These are phyloP conservation scores for Ramalina peruviana DNA, from an alignment of 495 filamentous ascomycete species.

Conservation along the genomic window DNA sequence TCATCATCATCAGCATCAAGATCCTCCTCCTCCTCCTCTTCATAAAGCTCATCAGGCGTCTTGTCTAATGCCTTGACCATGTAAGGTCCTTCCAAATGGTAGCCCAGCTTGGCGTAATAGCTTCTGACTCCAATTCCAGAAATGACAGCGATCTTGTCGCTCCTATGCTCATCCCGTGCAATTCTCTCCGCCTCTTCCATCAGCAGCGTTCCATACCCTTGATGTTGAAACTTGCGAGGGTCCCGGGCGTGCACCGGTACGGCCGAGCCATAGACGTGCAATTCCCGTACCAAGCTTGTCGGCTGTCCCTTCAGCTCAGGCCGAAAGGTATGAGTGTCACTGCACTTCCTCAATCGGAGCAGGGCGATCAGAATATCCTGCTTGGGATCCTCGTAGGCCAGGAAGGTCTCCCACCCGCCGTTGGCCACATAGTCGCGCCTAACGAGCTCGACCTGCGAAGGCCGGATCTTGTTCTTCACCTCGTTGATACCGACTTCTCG, in stretches of 20 bases:
- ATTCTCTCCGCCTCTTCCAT: slow-evolving; percentile 98
- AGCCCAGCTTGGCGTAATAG: slow-evolving; percentile 87
- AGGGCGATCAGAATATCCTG: slow-evolving; percentile 94
- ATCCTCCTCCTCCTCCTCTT: slow-evolving; percentile 22
- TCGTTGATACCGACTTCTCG: slow-evolving; percentile 97
- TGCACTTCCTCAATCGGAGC: slow-evolving; percentile 82
- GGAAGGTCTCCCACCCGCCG: slow-evolving; percentile 94
- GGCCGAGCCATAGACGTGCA: slow-evolving; percentile 93
- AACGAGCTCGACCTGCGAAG: slow-evolving; percentile 92
- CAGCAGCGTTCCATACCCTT: slow-evolving; percentile 85
- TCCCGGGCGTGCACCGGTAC: slow-evolving; percentile 91
- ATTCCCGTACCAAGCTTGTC: slow-evolving; percentile 82
- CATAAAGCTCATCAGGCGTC: too few relatives aligned
- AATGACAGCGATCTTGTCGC: slow-evolving; percentile 87
- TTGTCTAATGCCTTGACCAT: slow-evolving; percentile 56
- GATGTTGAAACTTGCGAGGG: slow-evolving; percentile 93
- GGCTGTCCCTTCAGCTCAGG: slow-evolving; percentile 72
- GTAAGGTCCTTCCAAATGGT: slow-evolving; percentile 80
- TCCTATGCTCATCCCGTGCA: slow-evolving; percentile 83
- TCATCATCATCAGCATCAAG: slow-evolving; percentile 30
- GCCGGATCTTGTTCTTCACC: slow-evolving; percentile 94
- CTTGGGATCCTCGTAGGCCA: slow-evolving; percentile 96
- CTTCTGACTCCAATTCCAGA: slow-evolving; percentile 87
- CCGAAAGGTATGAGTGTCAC: slow-evolving; percentile 76
- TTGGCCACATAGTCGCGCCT: slow-evolving; percentile 91